Evolutionary conservation across 768 basidiomycete genomes (phyloP), one percentile per base, ranked within the genome.

Genomic region (Arthromyces matolae): DNA sequence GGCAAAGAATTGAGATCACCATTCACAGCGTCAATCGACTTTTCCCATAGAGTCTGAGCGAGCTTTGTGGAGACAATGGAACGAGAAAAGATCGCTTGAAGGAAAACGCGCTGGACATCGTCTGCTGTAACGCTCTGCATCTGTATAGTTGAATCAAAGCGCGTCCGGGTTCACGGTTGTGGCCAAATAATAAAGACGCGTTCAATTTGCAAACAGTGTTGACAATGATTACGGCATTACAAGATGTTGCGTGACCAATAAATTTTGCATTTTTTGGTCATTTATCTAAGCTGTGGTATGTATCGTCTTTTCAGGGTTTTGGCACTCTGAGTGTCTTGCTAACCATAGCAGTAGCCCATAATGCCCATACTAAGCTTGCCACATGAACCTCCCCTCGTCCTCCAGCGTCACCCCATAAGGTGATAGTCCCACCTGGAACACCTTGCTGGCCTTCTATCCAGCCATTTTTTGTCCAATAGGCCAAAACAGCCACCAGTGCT

Each of bases 271-370:
- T 16, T 45, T 6, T 44, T 18, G 54, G 52, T 52, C 54, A 54
- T 56, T 39, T 37, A 42, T 32, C 43, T 47, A 18, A 25, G 32
- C 28, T 22, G 19, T 19, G 20, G 35, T 31, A 18, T 23, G 29
- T 31, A 7, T 36, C 10, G 9, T 24, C 23, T 31, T 3, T 67
- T 89, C 37, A 79, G 57, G 57, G 47, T 69, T 93, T 93, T 10
- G 90, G 89, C 42, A 97, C 81, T 41, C 83, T 79, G 37, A 99
- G 73, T 13, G 96, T 98, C 71, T 98, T 98, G 77, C 91, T 94
- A 54, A 99, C 89, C 95, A 99, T 98, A 39, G 89, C 87, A 13
- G 93, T 86, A 8, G 89, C 95, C 94, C 93, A 98, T 10, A 74
- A 62, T 6, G 72, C 86, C 65, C 93, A 91, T n/a, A 94, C 60